These are phyloP conservation scores for Bonnemaisonia californica DNA, from an alignment of 31 red algal species.

Conservation along the genomic window DNA sequence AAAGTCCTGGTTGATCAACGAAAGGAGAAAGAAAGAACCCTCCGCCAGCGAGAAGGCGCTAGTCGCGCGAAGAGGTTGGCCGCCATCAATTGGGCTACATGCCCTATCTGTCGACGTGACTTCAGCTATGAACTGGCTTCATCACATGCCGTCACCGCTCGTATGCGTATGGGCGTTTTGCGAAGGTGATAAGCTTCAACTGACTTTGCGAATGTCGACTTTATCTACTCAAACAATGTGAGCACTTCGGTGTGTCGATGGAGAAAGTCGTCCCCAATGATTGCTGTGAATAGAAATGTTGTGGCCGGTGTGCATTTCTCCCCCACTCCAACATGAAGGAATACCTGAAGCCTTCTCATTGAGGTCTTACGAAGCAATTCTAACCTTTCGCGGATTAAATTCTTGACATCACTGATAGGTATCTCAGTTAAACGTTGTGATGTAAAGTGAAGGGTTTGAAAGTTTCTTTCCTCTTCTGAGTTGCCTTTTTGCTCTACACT, in stretches of 20 bases:
- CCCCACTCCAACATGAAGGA: neutral
- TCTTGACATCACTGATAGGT: neutral
- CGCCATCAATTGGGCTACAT: slow-evolving; percentile 7
- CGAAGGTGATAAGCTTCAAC: neutral
- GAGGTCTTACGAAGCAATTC: neutral
- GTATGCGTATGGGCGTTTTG: neutral
- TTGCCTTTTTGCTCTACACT: too few species aligned
- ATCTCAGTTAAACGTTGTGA: too few species aligned
- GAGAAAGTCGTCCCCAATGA: slow-evolving; percentile 13
- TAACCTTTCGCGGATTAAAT: neutral
- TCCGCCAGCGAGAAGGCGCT: slow-evolving; percentile 4
- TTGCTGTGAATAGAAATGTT: slow-evolving; percentile 14
- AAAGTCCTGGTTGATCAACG: neutral
- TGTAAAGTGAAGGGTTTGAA: too few species aligned
- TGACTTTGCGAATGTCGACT: too few species aligned
- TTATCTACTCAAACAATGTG: neutral
- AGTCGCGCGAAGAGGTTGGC: neutral
- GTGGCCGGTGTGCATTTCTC: slow-evolving; percentile 16
- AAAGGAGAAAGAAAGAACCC: slow-evolving; percentile 6
- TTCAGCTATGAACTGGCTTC: neutral
- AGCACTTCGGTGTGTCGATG: slow-evolving; percentile 10
- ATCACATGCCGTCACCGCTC: too few species aligned
- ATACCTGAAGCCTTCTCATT: neutral
- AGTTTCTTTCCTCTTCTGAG: too few species aligned
- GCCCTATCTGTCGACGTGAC: slow-evolving; percentile 5